Percentiles rank a stretch among this genome's conserved stretches.
Evolutionary conservation across 2,329 filamentous ascomycete genomes (phyloP).

Genomic region (Trichoderma arundinaceum): DNA sequence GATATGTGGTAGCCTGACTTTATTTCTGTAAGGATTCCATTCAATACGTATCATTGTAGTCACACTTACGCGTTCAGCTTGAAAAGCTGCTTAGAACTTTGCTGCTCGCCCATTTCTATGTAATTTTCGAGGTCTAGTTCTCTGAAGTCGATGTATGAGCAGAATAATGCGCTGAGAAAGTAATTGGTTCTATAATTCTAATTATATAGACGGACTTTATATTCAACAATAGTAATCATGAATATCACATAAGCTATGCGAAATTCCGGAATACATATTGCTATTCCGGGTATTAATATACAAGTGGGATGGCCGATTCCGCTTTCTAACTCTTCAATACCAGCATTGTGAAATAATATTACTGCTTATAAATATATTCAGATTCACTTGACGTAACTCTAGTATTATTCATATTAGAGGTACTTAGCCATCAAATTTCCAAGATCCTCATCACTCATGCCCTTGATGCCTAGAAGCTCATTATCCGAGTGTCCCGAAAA

Average conservation of each 20-base stretch:
- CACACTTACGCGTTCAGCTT: not conserved
- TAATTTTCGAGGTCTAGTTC: too few species aligned
- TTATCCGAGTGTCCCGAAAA: conserved; percentile 1
- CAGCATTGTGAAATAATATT: not conserved
- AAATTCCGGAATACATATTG: not conserved
- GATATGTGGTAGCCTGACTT: not conserved
- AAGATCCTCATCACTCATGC: not conserved
- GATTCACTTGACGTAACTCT: not conserved
- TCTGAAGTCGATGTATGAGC: too few species aligned
- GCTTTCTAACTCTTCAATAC: not conserved
- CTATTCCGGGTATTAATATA: not conserved
- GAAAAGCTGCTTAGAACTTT: conserved; percentile 1
- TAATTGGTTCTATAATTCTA: not conserved
- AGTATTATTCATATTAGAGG: not conserved
- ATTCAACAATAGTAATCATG: not conserved
- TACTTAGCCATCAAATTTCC: not conserved
- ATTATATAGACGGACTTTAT: not conserved
- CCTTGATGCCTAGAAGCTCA: conserved; percentile 1
- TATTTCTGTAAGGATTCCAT: not conserved
- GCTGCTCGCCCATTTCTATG: not conserved
- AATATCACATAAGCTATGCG: not conserved
- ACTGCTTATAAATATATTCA: not conserved
- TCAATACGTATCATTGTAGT: not conserved
- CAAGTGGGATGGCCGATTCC: not conserved
- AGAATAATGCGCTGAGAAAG: not conserved